These are phyloP conservation scores for Ophiosphaerella korrae DNA, from an alignment of 2,329 filamentous ascomycete species.

Conservation along the genomic window DNA sequence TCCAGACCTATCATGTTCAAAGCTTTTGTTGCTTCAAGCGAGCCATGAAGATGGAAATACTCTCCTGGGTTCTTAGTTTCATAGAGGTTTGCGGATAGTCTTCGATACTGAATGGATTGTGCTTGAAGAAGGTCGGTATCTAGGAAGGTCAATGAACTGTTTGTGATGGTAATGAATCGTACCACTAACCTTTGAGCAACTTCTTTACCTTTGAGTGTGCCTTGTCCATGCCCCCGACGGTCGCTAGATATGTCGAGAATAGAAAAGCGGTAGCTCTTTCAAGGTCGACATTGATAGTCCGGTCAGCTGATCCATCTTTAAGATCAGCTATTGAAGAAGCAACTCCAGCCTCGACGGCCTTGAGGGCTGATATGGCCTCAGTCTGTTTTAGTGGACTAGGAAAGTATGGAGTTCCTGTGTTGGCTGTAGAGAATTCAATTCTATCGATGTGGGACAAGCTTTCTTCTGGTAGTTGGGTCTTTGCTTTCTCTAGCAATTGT, in stretches of 20 bases:
- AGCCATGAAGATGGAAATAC: slow-evolving; percentile 78
- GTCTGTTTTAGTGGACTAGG: slow-evolving; percentile 58
- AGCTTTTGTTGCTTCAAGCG: slow-evolving; percentile 71
- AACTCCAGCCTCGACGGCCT: slow-evolving; percentile 64
- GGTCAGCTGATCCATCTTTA: slow-evolving; percentile 50
- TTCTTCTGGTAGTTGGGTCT: slow-evolving; percentile 43
- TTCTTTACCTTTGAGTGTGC: slow-evolving; percentile 52
- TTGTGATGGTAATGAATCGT: slow-evolving; percentile 1
- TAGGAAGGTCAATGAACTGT: slow-evolving; percentile 40
- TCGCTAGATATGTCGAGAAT: slow-evolving; percentile 64
- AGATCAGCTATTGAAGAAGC: slow-evolving; percentile 65
- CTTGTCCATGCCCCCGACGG: slow-evolving; percentile 57
- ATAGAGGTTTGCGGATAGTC: slow-evolving; percentile 75
- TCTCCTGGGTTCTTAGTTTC: slow-evolving; percentile 67
- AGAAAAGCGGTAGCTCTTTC: slow-evolving; percentile 61
- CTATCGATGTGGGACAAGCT: slow-evolving; percentile 35
- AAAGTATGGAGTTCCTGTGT: slow-evolving; percentile 48
- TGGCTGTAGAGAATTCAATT: slow-evolving; percentile 42
- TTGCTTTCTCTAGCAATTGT: slow-evolving; percentile 37
- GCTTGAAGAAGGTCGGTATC: slow-evolving; percentile 74
- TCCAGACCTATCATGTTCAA: slow-evolving; percentile 72
- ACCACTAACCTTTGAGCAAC: slow-evolving; percentile 48
- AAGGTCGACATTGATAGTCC: slow-evolving; percentile 58
- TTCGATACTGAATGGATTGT: slow-evolving; percentile 72
- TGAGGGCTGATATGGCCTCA: slow-evolving; percentile 60